A percentile compares a stretch with the other conserved stretches of the same genome.
Conservation (phyloP, 345 rosid genomes). For the Brassica carinata region DNA sequence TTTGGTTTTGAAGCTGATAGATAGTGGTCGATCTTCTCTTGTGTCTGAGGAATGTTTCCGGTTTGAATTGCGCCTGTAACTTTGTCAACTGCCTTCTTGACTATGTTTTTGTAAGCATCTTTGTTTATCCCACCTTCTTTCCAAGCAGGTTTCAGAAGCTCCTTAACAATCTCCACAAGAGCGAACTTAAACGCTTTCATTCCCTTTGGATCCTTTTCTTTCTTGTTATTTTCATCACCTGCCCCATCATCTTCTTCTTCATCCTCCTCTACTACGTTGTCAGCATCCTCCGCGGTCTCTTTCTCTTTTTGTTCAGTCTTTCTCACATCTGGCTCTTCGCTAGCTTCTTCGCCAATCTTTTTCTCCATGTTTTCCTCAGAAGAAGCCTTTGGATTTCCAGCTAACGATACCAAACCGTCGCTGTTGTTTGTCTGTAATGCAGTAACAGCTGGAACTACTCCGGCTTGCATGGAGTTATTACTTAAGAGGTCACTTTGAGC, state of each 20-base stretch:
- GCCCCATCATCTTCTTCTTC: constrained; percentile 46
- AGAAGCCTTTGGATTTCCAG: constrained; percentile 37
- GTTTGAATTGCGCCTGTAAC: constrained; percentile 77
- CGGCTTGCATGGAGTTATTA: constrained; percentile 48
- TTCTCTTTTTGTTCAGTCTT: constrained; percentile 42
- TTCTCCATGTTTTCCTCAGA: constrained; percentile 36
- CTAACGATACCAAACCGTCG: constrained; percentile 38
- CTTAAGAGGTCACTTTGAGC: constrained; percentile 53
- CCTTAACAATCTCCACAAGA: constrained; percentile 86
- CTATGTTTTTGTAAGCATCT: constrained; percentile 89
- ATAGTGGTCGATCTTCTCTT: constrained; percentile 87
- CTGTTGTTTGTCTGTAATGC: constrained; percentile 30
- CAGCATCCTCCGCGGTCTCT: constrained; percentile 32
- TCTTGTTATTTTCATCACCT: constrained; percentile 47
- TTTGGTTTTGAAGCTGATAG: constrained; percentile 79
- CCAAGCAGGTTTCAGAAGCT: constrained; percentile 89
- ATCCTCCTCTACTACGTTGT: constrained; percentile 49
- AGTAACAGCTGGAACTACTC: constrained; percentile 24
- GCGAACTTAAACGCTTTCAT: constrained; percentile 86
- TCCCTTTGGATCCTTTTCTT: constrained; percentile 72
- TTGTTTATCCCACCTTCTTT: constrained; percentile 90
- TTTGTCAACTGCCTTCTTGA: constrained; percentile 95
- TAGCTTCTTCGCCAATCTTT: constrained; percentile 44
- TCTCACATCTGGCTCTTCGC: constrained; percentile 43
- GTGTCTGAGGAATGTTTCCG: constrained; percentile 81